These are phyloP conservation scores for Barnettozyma hawaiiensis DNA, from an alignment of 1,139 yeast species.

Conservation along the genomic window DNA sequence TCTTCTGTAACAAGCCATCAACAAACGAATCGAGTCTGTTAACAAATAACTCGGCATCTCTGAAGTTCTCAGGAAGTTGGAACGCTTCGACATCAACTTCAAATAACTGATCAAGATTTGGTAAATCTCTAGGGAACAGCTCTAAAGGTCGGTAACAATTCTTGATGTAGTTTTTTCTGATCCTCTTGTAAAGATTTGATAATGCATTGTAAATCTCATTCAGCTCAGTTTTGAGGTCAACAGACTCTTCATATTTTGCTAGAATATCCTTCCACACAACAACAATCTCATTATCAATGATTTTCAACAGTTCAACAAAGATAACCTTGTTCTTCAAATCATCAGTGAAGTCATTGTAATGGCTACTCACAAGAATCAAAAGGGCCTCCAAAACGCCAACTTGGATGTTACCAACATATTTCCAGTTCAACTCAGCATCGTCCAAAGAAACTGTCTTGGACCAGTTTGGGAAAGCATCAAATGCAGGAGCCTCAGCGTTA, in stretches of 20 bases:
- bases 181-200: slow-evolving; percentile 56
- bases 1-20: slow-evolving; percentile 52
- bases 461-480: slow-evolving; percentile 41
- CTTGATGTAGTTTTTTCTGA: slow-evolving; percentile 70
- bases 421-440: slow-evolving; percentile 41
- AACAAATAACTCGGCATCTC: slow-evolving; percentile 51
- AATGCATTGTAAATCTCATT: slow-evolving; percentile 40
- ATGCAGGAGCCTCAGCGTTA: slow-evolving; percentile 15
- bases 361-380: slow-evolving; percentile 63
- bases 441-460: slow-evolving; percentile 27
- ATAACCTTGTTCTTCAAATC: slow-evolving; percentile 56
- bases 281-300: slow-evolving; percentile 61
- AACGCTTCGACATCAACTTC: slow-evolving; percentile 19
- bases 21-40: slow-evolving; percentile 61
- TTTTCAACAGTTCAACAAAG: slow-evolving; percentile 61
- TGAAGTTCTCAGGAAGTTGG: slow-evolving; percentile 22
- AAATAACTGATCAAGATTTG: slow-evolving; percentile 15
- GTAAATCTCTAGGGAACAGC: slow-evolving; percentile 21
- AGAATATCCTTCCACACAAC: slow-evolving; percentile 62
- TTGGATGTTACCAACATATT: slow-evolving; percentile 65
- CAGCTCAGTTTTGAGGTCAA: slow-evolving; percentile 30
- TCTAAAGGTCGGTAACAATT: slow-evolving; percentile 72
- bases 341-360: slow-evolving; percentile 70
- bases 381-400: slow-evolving; percentile 77
- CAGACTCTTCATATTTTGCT: slow-evolving; percentile 23